Evolutionary conservation across 2,329 filamentous ascomycete genomes (phyloP), one percentile per base, ranked within the genome.

Genomic region (Neonectria magnoliae): DNA sequence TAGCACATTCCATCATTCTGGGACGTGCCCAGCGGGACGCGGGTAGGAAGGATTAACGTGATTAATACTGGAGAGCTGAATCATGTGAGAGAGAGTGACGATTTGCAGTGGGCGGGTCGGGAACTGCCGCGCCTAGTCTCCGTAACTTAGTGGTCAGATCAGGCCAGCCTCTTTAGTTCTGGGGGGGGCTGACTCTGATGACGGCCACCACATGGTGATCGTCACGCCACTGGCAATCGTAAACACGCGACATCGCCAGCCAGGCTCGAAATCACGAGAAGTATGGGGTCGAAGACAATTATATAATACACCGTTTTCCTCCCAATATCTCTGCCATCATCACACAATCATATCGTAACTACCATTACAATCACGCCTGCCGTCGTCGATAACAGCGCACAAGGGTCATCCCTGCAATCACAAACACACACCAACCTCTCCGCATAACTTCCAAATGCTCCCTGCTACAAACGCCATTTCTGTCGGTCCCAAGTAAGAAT

Each of bases 201-300:
- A 25, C 44, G 44, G 47, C 57, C 14, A 27, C 18, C 1, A 13
- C 31, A 64, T 51, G 66, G 53, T 68, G 54, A 72, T 69, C 45
- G 67, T 72, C 70, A 70, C 65, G 63, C 70, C 70, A 72, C 66
- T 41, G 41, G 65, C 57, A 60, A 51, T 71, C 45, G 68, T 48
- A 70, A 72, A 65, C 70, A 61, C 65, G 65, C 63, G 60, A 69
- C 62, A 48, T 44, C 22, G 44, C 6, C 16, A 41, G n/a, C 45
- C 51, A 33, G 31, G 57, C 20, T 41, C 38, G 18, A 62, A 57
- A 45, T 57, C 41, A 67, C 57, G 52, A 53, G 53, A 55, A 29
- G 14, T 50, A 3, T 7, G 2, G 42, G 41, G 55, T 48, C 3
- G 7, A 44, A 20, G 31, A 25, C 18, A 18, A 22, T 25, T 72